These are phyloP conservation scores for Botrytis byssoidea DNA, from an alignment of 2,329 filamentous ascomycete species.

Conservation along the genomic window DNA sequence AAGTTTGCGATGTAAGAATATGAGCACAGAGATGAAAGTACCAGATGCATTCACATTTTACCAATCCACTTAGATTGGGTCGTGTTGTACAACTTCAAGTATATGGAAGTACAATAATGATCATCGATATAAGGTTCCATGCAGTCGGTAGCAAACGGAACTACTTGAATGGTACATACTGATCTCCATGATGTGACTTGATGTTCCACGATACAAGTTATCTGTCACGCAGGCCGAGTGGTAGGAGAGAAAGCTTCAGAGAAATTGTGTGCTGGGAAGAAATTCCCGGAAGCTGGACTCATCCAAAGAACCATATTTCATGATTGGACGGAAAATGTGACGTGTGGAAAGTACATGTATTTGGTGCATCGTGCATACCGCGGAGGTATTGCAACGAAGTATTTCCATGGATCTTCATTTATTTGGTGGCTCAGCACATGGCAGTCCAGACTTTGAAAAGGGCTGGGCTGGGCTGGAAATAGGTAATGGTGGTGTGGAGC, in stretches of 20 bases:
- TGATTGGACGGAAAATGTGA: background rate
- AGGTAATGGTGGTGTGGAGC: background rate
- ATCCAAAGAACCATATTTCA: background rate
- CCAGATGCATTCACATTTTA: background rate
- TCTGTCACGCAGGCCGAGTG: background rate
- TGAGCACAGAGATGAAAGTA: background rate
- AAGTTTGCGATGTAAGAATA: background rate
- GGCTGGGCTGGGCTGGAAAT: background rate
- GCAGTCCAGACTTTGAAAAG: background rate
- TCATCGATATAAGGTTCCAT: conserved; percentile 1
- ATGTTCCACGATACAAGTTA: conserved; percentile 1
- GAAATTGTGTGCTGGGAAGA: background rate
- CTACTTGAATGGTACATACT: background rate
- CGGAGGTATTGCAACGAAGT: background rate
- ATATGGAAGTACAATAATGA: conserved; percentile 2
- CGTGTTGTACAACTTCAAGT: conserved; percentile 1
- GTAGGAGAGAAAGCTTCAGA: background rate
- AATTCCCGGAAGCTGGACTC: background rate
- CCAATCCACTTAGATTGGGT: conserved; percentile 1
- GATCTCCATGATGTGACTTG: conserved; percentile 1
- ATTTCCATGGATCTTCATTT: background rate
- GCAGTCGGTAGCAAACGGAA: conserved; percentile 9
- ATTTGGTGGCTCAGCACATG: conserved; percentile 14
- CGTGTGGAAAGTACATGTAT: conserved; percentile 2
- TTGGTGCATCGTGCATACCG: conserved; percentile 9